phyloP scores from a whole-genome alignment of 805 yeast species.

The Saccharomycopsis fodiens region DNA sequence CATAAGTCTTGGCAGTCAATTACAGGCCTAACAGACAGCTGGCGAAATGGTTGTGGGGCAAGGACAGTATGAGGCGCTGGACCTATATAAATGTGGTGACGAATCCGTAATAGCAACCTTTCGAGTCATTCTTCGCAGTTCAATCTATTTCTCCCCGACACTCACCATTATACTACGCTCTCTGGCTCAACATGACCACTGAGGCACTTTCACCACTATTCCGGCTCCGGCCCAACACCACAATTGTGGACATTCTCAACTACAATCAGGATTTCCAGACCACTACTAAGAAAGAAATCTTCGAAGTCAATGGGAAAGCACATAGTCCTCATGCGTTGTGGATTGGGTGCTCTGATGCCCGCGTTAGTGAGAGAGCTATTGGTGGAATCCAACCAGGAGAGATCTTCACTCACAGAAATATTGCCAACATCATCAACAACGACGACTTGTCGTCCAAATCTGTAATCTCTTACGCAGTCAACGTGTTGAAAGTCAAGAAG shows the following conservation, averaged over 20 bases:
- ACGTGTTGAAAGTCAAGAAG: constrained; percentile 70
- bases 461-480: constrained; percentile 81
- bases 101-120: no score
- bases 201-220: neutral
- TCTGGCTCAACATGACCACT: no score
- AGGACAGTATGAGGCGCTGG: no score
- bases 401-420: constrained; percentile 77
- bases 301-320: constrained; percentile 55
- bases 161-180: no score
- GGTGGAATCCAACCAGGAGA: constrained; percentile 74
- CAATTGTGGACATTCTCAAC: constrained; percentile 3
- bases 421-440: constrained; percentile 63
- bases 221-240: constrained; percentile 1
- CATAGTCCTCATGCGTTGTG: constrained; percentile 86
- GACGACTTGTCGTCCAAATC: constrained; percentile 68
- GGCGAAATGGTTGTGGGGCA: no score
- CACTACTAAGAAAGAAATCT: neutral
- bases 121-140: no score
- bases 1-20: no score
- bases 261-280: constrained; percentile 4
- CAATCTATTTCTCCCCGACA: no score
- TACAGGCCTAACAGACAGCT: no score
- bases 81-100: no score
- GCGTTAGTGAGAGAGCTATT: constrained; percentile 73
- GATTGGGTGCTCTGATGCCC: constrained; percentile 91